Evolutionary conservation across 305 asterid genomes (phyloP).

Genomic region (Plantago rigida): DNA sequence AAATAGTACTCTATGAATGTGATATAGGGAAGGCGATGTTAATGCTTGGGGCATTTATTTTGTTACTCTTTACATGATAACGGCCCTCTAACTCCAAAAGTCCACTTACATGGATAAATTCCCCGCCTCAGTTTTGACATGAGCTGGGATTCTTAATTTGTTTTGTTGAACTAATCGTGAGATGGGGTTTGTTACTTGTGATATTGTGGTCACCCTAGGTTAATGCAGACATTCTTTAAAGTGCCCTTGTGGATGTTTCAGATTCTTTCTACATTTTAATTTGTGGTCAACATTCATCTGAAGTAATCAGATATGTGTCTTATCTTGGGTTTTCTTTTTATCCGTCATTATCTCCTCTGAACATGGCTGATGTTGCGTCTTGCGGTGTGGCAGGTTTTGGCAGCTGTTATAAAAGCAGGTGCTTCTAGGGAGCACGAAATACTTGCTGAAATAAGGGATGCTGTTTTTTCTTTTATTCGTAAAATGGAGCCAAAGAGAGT

Average conservation of each 20-base stretch:
- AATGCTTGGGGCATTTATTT: neutral
- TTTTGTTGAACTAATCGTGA: neutral
- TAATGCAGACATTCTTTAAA: slow-evolving; percentile 5
- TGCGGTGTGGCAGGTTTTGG: slow-evolving; percentile 64
- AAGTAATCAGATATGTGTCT: slow-evolving; percentile 8
- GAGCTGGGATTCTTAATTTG: neutral
- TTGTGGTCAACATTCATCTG: slow-evolving; percentile 16
- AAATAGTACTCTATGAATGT: no score
- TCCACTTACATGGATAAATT: neutral
- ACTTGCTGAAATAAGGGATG: slow-evolving; percentile 98
- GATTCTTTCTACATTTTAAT: neutral
- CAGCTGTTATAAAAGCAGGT: slow-evolving; percentile 99
- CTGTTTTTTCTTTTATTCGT: slow-evolving; percentile 88
- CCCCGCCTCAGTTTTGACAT: no score
- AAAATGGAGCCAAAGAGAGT: slow-evolving; percentile 97
- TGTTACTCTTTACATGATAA: neutral
- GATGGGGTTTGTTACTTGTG: slow-evolving; percentile 13
- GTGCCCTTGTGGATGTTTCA: slow-evolving; percentile 1
- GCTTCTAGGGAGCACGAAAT: slow-evolving; percentile 99
- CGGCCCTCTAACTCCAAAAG: neutral
- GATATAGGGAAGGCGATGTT: neutral
- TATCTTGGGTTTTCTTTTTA: slow-evolving; percentile 4
- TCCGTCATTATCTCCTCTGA: slow-evolving; percentile 22
- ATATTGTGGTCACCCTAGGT: slow-evolving; percentile 6
- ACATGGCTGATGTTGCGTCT: slow-evolving; percentile 13